Evolutionary conservation across 306 rosid species (phyloP).

Genomic region (Argentina anserina): DNA sequence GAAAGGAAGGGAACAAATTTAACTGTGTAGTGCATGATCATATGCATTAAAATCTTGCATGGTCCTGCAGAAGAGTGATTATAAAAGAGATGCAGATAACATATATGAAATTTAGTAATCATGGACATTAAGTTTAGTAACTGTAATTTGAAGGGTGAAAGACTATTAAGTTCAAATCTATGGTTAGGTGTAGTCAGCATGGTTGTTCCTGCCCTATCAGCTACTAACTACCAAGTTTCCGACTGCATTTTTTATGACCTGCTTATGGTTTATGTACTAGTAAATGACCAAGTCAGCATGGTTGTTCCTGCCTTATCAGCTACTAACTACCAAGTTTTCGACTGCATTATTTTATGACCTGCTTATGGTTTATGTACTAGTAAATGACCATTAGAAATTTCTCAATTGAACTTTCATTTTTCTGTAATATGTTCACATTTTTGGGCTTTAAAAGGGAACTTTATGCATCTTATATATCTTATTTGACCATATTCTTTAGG

Average conservation of each 20-base stretch:
- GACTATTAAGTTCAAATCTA: neutral
- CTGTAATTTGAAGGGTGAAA: neutral
- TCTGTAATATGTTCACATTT: neutral
- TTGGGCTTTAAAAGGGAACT: constrained; percentile 15
- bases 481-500: constrained; percentile 48
- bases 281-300: neutral
- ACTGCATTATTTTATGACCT: neutral
- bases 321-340: no score
- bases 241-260: neutral
- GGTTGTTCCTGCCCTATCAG: neutral
- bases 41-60: constrained; percentile 3
- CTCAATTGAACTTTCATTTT: neutral
- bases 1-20: neutral
- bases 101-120: neutral
- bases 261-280: neutral
- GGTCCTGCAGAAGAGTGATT: neutral
- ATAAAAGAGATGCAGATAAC: neutral
- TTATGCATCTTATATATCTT: constrained; percentile 29
- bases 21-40: neutral
- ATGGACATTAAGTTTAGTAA: neutral
- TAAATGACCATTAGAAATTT: neutral
- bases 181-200: neutral
- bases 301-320: neutral
- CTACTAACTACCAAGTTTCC: neutral
- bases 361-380: neutral